Percentiles rank a stretch among this genome's conserved stretches.
Evolutionary conservation across 2,329 filamentous ascomycete species (phyloP).

Genomic region (Sporothrix euskadiensis): DNA sequence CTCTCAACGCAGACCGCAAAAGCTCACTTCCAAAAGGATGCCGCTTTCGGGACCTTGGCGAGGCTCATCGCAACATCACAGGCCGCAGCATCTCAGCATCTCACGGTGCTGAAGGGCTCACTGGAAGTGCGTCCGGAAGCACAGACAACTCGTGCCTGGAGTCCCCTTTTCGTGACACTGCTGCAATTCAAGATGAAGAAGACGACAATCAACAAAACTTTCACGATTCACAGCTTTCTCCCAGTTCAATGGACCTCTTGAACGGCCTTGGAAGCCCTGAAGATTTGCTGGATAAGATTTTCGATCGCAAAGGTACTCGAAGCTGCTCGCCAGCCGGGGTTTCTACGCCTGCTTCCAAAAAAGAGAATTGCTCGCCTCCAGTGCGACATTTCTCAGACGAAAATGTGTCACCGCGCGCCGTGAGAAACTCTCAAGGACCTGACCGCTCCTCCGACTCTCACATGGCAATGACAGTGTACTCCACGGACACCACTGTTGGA

Average conservation of each 20-base stretch:
- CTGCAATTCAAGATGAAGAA: background rate
- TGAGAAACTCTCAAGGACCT: background rate
- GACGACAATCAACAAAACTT: background rate
- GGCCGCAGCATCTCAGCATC: conserved; percentile 32
- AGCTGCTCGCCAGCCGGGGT: background rate
- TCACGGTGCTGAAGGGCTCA: background rate
- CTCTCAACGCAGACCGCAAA: background rate
- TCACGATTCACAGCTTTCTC: background rate
- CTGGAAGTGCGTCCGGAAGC: background rate
- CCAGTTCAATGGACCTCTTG: background rate
- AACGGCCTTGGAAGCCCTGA: background rate
- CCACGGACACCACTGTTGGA: conserved; percentile 39
- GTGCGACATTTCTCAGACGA: background rate
- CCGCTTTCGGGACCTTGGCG: conserved; percentile 43
- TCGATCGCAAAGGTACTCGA: conserved; percentile 6
- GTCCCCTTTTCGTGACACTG: conserved; percentile 20
- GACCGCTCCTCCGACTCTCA: conserved; percentile 24
- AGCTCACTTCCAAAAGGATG: conserved; percentile 39
- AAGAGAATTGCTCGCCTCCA: background rate
- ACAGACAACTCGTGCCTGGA: background rate
- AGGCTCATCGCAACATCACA: conserved; percentile 46
- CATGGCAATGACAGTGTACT: conserved; percentile 28
- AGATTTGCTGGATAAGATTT: conserved; percentile 22
- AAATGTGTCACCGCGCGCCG: background rate
- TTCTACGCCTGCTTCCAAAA: background rate